These are phyloP conservation scores for Huntiella abstrusa DNA, from an alignment of 2,329 filamentous ascomycete genomes.

Conservation along the genomic window DNA sequence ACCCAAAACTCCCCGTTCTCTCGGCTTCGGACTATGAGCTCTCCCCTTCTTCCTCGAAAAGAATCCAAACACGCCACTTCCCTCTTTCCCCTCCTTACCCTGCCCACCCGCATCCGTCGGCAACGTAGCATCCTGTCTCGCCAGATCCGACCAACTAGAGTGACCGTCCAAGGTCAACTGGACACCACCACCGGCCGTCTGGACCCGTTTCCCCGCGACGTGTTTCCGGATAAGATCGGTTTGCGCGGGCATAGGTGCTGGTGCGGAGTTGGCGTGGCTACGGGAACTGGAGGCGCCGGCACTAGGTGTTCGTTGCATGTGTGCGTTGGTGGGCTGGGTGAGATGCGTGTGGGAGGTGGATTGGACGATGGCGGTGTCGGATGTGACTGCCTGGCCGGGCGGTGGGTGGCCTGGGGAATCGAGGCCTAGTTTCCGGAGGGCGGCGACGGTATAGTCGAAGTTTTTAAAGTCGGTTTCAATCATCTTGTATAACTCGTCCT, in stretches of 20 bases:
- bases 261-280: constrained; percentile 7
- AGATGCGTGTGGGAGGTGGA: constrained; percentile 22
- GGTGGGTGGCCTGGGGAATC: constrained; percentile 1
- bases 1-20: constrained; percentile 79
- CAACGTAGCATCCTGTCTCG: constrained; percentile 62
- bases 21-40: constrained; percentile 82
- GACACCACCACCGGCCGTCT: constrained; percentile 64
- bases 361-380: constrained; percentile 20
- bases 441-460: constrained; percentile 81
- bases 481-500: constrained; percentile 83
- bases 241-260: neutral
- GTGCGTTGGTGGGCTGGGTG: constrained; percentile 1
- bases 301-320: constrained; percentile 6
- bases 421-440: constrained; percentile 22
- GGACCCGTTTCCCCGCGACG: constrained; percentile 37
- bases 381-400: neutral
- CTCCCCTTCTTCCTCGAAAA: constrained; percentile 76
- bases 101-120: constrained; percentile 43
- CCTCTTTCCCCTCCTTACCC: constrained; percentile 34
- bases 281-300: constrained; percentile 9
- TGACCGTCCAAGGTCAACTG: constrained; percentile 81
- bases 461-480: constrained; percentile 88
- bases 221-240: constrained; percentile 8
- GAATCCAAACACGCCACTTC: constrained; percentile 80
- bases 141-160: constrained; percentile 80